A percentile compares a stretch with the other conserved stretches of the same genome.
Evolutionary conservation across 768 basidiomycete species (phyloP).

Genomic region (Leucocoprinus leucothites): DNA sequence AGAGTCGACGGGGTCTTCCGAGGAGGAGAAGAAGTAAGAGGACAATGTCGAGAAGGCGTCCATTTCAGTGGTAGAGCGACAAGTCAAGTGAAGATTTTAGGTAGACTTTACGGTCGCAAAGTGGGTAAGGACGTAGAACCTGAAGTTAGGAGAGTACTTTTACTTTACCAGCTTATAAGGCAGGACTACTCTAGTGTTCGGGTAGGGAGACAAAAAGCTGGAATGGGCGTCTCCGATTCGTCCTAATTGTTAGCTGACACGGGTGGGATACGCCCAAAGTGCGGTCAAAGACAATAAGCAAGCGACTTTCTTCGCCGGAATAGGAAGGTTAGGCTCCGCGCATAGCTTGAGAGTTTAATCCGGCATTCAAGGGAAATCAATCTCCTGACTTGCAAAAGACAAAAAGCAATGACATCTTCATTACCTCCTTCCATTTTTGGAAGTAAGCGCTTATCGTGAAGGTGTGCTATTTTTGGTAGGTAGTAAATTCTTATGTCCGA

Average conservation of each 20-base stretch:
- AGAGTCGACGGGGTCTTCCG: slow-evolving; percentile 14
- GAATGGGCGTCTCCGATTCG: slow-evolving; percentile 3
- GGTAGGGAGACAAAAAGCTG: background rate
- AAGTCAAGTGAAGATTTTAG: too few species aligned
- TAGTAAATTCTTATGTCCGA: too few species aligned
- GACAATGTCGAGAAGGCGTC: slow-evolving; percentile 21
- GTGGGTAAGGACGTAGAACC: background rate
- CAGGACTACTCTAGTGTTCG: background rate
- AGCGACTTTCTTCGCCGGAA: background rate
- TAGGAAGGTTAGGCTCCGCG: background rate
- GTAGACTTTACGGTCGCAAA: too few species aligned
- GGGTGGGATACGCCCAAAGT: background rate
- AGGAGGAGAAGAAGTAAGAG: slow-evolving; percentile 13
- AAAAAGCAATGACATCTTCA: slow-evolving; percentile 6
- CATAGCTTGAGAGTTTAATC: background rate
- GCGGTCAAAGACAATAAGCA: slow-evolving; percentile 7
- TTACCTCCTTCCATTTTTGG: slow-evolving; percentile 6
- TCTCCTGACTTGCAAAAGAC: background rate
- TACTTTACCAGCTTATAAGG: background rate
- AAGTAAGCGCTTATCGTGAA: background rate
- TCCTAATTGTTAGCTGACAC: slow-evolving; percentile 1
- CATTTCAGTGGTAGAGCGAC: slow-evolving; percentile 14
- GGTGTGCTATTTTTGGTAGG: background rate
- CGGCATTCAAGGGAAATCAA: background rate
- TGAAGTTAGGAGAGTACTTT: background rate